phyloP scores from a whole-genome alignment of 2,329 filamentous ascomycete species.

The Ceratocystis ficicola region DNA sequence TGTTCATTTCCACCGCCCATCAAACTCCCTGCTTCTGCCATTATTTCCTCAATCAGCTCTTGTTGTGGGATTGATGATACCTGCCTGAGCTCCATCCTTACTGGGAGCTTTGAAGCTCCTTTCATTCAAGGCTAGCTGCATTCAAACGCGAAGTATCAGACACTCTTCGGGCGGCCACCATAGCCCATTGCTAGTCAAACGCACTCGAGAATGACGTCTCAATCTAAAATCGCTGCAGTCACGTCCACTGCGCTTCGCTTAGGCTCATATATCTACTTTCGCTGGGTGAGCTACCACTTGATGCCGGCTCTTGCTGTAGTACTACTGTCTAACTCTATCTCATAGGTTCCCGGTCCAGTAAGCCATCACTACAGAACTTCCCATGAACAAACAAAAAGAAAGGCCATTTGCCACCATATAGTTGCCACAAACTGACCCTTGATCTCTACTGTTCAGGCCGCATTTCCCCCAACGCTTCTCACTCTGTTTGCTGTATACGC shows the following conservation, averaged over 20 bases:
- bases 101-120: constrained; percentile 1
- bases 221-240: constrained; percentile 27
- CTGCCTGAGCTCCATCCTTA: neutral
- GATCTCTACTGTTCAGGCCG: constrained; percentile 22
- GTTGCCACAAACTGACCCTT: neutral
- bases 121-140: neutral
- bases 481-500: constrained; percentile 55
- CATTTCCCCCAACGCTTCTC: constrained; percentile 32
- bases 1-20: neutral
- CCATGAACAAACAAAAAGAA: neutral
- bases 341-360: constrained; percentile 28
- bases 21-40: neutral
- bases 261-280: constrained; percentile 45
- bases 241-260: constrained; percentile 32
- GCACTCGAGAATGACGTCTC: constrained; percentile 9
- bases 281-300: constrained; percentile 42
- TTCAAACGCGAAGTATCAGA: neutral
- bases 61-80: neutral
- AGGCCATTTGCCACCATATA: neutral
- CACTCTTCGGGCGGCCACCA: neutral
- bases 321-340: neutral
- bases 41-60: neutral
- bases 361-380: constrained; percentile 19
- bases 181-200: neutral
- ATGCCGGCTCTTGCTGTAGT: neutral